phyloP scores from a whole-genome alignment of 371 early-diverging fungal species.

The Mortierella sp. region DNA sequence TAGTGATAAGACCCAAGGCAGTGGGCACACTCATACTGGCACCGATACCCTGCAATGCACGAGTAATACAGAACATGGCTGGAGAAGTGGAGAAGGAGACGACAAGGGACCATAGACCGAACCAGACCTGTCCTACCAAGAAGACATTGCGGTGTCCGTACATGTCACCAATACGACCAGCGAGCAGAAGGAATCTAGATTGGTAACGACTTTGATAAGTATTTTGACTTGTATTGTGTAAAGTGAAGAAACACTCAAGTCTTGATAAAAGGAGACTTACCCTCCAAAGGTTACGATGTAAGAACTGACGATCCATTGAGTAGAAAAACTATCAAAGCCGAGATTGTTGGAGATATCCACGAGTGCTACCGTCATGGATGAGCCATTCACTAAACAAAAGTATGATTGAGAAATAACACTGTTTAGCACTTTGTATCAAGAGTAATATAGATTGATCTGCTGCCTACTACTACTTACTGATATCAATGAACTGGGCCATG shows the following conservation, averaged over 20 bases:
- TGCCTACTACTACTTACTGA: constrained; percentile 21
- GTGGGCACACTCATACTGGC: constrained; percentile 59
- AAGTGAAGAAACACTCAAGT: not conserved
- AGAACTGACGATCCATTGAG: constrained; percentile 46
- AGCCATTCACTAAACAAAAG: constrained; percentile 33
- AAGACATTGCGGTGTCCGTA: constrained; percentile 58
- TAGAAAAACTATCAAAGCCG: constrained; percentile 22
- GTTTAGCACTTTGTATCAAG: too few species aligned
- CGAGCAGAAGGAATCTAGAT: constrained; percentile 48
- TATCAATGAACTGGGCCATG: constrained; percentile 45
- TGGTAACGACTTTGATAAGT: not conserved
- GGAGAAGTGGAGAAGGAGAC: constrained; percentile 51
- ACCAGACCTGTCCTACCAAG: constrained; percentile 55
- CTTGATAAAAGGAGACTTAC: constrained; percentile 4
- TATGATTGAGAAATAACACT: not conserved
- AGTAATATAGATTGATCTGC: too few species aligned
- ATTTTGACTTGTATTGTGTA: too few species aligned
- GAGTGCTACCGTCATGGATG: constrained; percentile 44
- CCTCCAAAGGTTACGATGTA: constrained; percentile 52
- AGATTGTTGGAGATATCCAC: constrained; percentile 35
- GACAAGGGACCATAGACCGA: constrained; percentile 58
- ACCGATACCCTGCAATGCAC: constrained; percentile 63
- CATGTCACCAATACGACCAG: constrained; percentile 58
- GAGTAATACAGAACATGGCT: constrained; percentile 56
- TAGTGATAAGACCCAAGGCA: constrained; percentile 44